phyloP scores from a whole-genome alignment of 2,329 filamentous ascomycete genomes.

The Colletotrichum sublineola region DNA sequence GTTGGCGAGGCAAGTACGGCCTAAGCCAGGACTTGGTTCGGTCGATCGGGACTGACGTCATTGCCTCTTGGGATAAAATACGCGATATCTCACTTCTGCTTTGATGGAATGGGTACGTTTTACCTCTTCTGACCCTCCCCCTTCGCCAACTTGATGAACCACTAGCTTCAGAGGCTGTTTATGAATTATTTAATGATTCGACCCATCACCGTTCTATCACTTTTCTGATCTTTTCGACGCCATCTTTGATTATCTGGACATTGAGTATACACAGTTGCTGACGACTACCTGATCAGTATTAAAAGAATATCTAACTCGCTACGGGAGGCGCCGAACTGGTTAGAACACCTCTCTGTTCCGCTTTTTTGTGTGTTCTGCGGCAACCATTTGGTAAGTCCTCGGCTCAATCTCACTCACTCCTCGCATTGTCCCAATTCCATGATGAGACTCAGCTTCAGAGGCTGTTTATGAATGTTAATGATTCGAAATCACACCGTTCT shows the following conservation, averaged over 20 bases:
- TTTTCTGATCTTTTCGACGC: constrained; percentile 33
- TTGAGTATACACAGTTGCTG: background rate
- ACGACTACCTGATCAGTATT: background rate
- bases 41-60: background rate
- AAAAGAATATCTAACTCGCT: background rate
- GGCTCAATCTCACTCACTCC: no score
- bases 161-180: constrained; percentile 61
- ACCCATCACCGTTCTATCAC: constrained; percentile 52
- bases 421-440: constrained; percentile 42
- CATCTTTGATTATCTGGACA: background rate
- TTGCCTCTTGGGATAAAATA: background rate
- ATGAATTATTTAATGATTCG: constrained; percentile 57
- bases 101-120: background rate
- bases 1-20: background rate
- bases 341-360: background rate
- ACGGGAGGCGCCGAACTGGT: background rate
- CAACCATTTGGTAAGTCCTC: background rate
- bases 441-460: constrained; percentile 59
- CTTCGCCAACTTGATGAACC: constrained; percentile 55
- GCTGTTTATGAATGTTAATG: constrained; percentile 61
- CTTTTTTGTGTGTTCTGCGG: no score
- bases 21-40: background rate
- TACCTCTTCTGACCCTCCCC: background rate
- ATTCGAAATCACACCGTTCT: constrained; percentile 54
- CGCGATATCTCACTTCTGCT: background rate